Conservation (phyloP, 805 yeast genomes). For the Saccharomycopsis sp. region DNA sequence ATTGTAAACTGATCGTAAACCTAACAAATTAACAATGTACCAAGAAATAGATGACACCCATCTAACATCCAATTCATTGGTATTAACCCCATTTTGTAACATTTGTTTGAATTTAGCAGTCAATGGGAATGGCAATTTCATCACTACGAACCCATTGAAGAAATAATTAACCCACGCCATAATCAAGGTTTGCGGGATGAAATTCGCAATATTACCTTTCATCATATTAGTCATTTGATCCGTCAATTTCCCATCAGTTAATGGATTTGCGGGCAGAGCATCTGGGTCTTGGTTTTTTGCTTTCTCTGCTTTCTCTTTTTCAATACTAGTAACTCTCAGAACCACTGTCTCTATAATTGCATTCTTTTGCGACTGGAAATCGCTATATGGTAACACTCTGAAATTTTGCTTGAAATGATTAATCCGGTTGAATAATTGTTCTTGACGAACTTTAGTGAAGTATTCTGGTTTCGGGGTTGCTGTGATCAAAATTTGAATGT, state of each 20-base stretch:
- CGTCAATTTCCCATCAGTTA: constrained; percentile 61
- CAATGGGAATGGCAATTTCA: constrained; percentile 86
- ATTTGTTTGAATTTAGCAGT: constrained; percentile 86
- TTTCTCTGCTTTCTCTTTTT: constrained; percentile 41
- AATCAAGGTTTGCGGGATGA: constrained; percentile 84
- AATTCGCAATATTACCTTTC: constrained; percentile 74
- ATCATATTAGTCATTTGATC: constrained; percentile 73
- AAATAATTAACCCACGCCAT: constrained; percentile 96
- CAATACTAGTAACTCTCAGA: constrained; percentile 36
- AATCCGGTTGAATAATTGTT: constrained; percentile 55
- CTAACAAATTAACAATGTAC: constrained; percentile 86
- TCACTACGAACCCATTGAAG: constrained; percentile 83
- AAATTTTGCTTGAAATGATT: constrained; percentile 49
- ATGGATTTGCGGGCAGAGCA: constrained; percentile 46
- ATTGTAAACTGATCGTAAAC: constrained; percentile 72
- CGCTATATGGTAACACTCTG: constrained; percentile 42
- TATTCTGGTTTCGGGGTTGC: constrained; percentile 51
- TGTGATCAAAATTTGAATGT: constrained; percentile 53
- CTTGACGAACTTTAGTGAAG: constrained; percentile 48
- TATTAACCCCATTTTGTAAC: constrained; percentile 82
- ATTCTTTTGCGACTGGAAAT: constrained; percentile 47
- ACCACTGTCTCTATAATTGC: constrained; percentile 42
- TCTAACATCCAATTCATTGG: constrained; percentile 78
- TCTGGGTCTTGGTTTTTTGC: constrained; percentile 28
- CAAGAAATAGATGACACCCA: constrained; percentile 94